phyloP scores from a whole-genome alignment of 805 yeast genomes.

The Ogataea corticis region DNA sequence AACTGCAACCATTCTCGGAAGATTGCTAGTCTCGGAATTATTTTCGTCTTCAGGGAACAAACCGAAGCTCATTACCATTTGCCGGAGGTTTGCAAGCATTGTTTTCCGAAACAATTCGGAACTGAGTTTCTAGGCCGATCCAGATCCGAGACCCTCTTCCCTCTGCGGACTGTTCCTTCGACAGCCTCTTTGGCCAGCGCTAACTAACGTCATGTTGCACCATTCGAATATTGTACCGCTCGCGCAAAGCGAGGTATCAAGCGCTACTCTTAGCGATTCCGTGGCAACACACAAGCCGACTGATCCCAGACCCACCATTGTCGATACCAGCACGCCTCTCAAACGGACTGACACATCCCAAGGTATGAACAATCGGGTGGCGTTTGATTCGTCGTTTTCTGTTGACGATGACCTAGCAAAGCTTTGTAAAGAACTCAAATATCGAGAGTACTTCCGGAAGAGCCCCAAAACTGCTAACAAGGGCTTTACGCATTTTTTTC shows the following conservation, averaged over 20 bases:
- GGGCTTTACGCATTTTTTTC: conserved; percentile 51
- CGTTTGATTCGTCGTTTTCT: conserved; percentile 9
- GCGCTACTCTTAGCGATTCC: conserved; percentile 5
- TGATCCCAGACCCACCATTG: not conserved
- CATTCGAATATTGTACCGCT: not conserved
- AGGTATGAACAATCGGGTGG: conserved; percentile 2
- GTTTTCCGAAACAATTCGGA: no score
- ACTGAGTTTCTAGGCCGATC: no score
- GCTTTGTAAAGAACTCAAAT: conserved; percentile 53
- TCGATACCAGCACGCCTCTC: conserved; percentile 5
- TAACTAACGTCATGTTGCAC: no score
- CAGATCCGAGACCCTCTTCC: no score
- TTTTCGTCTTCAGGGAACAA: not conserved
- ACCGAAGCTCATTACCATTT: not conserved
- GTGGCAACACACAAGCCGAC: not conserved
- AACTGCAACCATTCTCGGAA: not conserved
- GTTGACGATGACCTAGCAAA: conserved; percentile 41
- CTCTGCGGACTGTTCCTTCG: no score
- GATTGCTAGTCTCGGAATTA: conserved; percentile 1
- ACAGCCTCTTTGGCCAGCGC: no score
- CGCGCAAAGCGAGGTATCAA: conserved; percentile 6
- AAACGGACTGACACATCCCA: conserved; percentile 1
- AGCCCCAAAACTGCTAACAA: conserved; percentile 45
- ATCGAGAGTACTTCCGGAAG: conserved; percentile 50
- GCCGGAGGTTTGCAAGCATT: no score